Conservation (phyloP, 495 filamentous ascomycete genomes). For the Penicillium riverlandense region DNA sequence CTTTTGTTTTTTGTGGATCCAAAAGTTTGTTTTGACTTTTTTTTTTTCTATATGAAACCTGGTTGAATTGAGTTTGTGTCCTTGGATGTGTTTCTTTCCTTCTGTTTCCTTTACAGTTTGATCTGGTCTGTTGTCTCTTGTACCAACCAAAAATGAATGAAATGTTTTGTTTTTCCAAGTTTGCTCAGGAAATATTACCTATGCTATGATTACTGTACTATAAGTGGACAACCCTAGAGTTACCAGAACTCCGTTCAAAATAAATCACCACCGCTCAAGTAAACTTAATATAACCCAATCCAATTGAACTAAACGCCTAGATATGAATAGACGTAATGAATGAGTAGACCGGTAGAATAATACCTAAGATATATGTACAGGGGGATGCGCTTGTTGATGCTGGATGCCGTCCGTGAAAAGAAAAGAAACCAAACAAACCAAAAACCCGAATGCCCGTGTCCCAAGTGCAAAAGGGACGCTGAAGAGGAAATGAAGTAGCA, state of each 20-base stretch:
- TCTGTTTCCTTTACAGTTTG: neutral
- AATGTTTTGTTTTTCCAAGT: too few species aligned
- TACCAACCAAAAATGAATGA: neutral
- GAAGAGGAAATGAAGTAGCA: neutral
- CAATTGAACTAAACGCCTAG: too few species aligned
- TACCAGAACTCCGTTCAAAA: too few species aligned
- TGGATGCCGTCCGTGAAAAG: neutral
- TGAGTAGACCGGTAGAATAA: conserved; percentile 6
- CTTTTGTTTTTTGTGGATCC: neutral
- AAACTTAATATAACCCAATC: too few species aligned
- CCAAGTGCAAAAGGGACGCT: conserved; percentile 1
- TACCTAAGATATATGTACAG: too few species aligned
- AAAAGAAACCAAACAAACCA: too few species aligned
- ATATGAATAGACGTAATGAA: conserved; percentile 43
- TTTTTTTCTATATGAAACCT: neutral
- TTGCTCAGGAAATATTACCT: too few species aligned
- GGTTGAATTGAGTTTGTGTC: too few species aligned
- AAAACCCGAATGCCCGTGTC: neutral
- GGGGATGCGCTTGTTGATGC: too few species aligned
- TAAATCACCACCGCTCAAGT: too few species aligned
- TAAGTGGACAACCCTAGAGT: too few species aligned
- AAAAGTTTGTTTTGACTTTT: neutral
- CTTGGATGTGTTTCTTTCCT: neutral
- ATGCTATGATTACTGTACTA: too few species aligned
- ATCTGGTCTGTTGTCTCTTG: neutral